Percentiles rank a stretch among this genome's conserved stretches.
These are phyloP conservation scores for Carex arenaria DNA, from an alignment of 202 grass and related monocot species.

Conservation along the genomic window DNA sequence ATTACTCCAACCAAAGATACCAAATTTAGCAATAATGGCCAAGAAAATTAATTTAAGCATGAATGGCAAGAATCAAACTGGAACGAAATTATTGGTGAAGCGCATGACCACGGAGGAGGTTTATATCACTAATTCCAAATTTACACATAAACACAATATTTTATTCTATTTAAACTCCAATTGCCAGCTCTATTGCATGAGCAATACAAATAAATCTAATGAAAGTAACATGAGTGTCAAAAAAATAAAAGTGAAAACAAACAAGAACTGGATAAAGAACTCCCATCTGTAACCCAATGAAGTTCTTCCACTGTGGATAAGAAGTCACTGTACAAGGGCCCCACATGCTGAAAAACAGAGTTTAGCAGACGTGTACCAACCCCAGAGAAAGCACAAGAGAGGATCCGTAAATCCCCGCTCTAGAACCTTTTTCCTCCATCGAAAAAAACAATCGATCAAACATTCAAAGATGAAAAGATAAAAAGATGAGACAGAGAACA, in stretches of 20 bases:
- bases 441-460: not conserved
- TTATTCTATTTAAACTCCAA: not conserved
- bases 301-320: too few relatives aligned
- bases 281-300: not conserved
- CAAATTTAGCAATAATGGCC: not conserved
- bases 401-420: not conserved
- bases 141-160: not conserved
- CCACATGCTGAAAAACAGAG: not conserved
- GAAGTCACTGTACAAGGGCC: not conserved
- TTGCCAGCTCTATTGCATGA: not conserved
- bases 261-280: not conserved
- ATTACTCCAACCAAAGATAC: not conserved
- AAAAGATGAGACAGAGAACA: not conserved
- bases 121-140: not conserved
- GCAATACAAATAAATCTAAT: not conserved
- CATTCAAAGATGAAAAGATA: not conserved
- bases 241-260: slow-evolving; percentile 2
- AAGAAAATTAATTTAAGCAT: too few relatives aligned
- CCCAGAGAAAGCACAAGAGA: not conserved
- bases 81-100: not conserved
- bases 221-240: not conserved
- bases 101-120: not conserved
- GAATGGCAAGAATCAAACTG: not conserved
- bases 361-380: not conserved
- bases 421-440: not conserved